These are phyloP conservation scores for Hevea brasiliensis DNA, from an alignment of 345 rosid genomes.

Conservation along the genomic window DNA sequence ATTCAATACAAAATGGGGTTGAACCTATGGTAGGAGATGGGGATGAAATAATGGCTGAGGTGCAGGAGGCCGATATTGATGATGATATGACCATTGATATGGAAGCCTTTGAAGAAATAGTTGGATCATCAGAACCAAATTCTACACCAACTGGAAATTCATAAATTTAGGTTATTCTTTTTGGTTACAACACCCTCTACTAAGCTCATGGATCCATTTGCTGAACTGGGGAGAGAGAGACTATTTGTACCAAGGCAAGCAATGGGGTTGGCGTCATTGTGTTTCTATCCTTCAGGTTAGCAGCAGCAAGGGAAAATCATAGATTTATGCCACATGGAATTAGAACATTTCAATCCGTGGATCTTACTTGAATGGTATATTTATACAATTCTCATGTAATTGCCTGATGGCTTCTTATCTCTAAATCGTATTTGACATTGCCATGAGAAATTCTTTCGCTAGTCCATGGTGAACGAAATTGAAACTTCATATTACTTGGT, in stretches of 20 bases:
- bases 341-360: background rate
- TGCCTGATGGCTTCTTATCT: background rate
- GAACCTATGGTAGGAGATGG: constrained; percentile 57
- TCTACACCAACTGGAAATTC: constrained; percentile 41
- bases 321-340: background rate
- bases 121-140: constrained; percentile 51
- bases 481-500: too few species aligned
- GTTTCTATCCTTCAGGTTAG: background rate
- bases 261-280: background rate
- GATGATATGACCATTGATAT: constrained; percentile 66
- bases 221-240: background rate
- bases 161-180: constrained; percentile 18
- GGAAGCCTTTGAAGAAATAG: constrained; percentile 61
- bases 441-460: too few species aligned
- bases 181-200: background rate
- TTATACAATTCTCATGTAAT: background rate
- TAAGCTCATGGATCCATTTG: background rate
- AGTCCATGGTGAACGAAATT: too few species aligned
- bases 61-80: constrained; percentile 62
- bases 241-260: background rate
- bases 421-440: background rate
- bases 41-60: constrained; percentile 74
- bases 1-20: constrained; percentile 53
- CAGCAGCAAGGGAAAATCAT: background rate
- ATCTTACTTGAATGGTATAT: background rate